These are phyloP conservation scores for Zopfia rhizophila DNA, from an alignment of 2,329 filamentous ascomycete species.

Conservation along the genomic window DNA sequence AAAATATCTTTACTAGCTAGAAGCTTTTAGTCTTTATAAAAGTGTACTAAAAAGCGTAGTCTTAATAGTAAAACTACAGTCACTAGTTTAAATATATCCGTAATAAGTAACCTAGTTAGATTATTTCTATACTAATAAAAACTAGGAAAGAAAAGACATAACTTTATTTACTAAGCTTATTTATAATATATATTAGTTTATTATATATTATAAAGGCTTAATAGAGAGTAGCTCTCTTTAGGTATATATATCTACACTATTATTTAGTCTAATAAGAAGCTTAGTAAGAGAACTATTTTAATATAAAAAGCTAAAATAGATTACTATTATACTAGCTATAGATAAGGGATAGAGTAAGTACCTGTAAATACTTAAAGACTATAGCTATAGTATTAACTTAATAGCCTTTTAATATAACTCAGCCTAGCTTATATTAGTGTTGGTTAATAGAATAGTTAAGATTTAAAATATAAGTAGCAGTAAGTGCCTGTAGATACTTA, in stretches of 20 bases:
- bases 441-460: too few species aligned
- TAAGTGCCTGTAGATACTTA: too few species aligned
- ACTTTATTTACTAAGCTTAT: too few species aligned
- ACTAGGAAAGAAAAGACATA: too few species aligned
- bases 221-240: slow-evolving; percentile 1
- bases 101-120: too few species aligned
- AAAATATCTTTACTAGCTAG: slow-evolving; percentile 5
- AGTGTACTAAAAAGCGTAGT: slow-evolving; percentile 1
- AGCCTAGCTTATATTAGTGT: too few species aligned
- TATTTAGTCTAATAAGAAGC: slow-evolving; percentile 1
- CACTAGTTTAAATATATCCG: background rate
- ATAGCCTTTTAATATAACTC: too few species aligned
- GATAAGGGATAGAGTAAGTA: background rate
- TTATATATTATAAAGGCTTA: background rate
- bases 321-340: slow-evolving; percentile 1
- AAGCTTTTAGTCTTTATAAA: slow-evolving; percentile 3
- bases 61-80: slow-evolving; percentile 1
- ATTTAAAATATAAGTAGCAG: too few species aligned
- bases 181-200: background rate
- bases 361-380: background rate
- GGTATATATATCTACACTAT: background rate
- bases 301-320: slow-evolving; percentile 1
- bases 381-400: too few species aligned
- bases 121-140: too few species aligned
- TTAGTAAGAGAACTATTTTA: background rate